A percentile compares a stretch with the other conserved stretches of the same genome.
Conservation (phyloP, 257 asterid genomes). For the Scutellaria galericulata region DNA sequence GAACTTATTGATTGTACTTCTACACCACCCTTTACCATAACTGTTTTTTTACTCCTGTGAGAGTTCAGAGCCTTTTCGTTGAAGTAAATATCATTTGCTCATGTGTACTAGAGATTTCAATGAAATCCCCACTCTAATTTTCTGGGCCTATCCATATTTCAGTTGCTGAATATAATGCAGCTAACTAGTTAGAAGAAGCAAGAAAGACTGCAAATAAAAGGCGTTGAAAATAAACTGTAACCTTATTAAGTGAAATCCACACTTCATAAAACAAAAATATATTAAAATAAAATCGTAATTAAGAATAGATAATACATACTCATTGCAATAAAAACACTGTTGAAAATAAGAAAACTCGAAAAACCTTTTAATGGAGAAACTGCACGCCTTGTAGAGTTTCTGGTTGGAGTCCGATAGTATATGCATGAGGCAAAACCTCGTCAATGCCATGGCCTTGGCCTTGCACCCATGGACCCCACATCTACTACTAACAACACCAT, state of each 20-base stretch:
- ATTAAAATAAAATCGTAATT: not conserved
- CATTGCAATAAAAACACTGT: not conserved
- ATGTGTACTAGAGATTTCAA: not conserved
- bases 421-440: conserved; percentile 65
- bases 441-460: conserved; percentile 66
- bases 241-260: not conserved
- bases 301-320: not conserved
- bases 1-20: conserved; percentile 6
- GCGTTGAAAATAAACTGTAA: not conserved
- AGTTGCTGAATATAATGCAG: not conserved
- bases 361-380: conserved; percentile 53
- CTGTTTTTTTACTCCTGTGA: not conserved
- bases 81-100: not conserved
- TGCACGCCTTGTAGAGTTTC: conserved; percentile 64
- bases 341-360: conserved; percentile 1
- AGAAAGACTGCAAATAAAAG: not conserved
- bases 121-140: not conserved
- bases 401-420: conserved; percentile 54
- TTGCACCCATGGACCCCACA: conserved; percentile 61
- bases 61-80: not conserved
- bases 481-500: conserved; percentile 24
- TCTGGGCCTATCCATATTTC: not conserved
- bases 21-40: not conserved
- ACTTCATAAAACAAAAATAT: not conserved
- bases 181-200: not conserved